Evolutionary conservation across 345 rosid genomes (phyloP).

Genomic region (Populus tremula): DNA sequence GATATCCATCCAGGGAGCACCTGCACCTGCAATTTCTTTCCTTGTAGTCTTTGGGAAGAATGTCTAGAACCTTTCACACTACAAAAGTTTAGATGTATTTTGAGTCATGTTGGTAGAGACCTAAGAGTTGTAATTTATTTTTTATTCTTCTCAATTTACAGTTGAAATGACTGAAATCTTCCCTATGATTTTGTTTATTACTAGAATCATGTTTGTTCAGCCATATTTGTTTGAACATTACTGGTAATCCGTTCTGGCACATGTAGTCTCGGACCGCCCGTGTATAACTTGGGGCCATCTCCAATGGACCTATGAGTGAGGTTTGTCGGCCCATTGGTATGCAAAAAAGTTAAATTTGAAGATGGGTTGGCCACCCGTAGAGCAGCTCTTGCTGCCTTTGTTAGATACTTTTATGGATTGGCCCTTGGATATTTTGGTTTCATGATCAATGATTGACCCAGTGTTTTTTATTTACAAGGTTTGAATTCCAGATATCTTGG

Average conservation of each 20-base stretch:
- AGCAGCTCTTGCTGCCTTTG: neutral
- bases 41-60: neutral
- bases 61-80: slow-evolving; percentile 12
- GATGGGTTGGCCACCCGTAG: too few relatives aligned
- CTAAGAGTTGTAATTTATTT: slow-evolving; percentile 29
- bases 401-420: neutral
- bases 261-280: too few relatives aligned
- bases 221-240: neutral
- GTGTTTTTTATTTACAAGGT: neutral
- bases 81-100: slow-evolving; percentile 16
- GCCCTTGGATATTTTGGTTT: neutral
- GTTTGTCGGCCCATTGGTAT: neutral
- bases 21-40: slow-evolving; percentile 6
- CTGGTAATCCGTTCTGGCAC: too few relatives aligned
- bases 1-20: neutral
- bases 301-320: neutral
- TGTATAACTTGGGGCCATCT: neutral
- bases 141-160: slow-evolving; percentile 11
- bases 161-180: slow-evolving; percentile 4
- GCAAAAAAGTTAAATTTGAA: neutral
- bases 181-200: neutral
- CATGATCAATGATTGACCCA: neutral
- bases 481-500: neutral
- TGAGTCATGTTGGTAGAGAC: slow-evolving; percentile 1
- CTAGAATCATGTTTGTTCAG: neutral